Evolutionary conservation across 371 early-diverging fungal genomes (phyloP).

Genomic region (Capillidium rhysosporum): DNA sequence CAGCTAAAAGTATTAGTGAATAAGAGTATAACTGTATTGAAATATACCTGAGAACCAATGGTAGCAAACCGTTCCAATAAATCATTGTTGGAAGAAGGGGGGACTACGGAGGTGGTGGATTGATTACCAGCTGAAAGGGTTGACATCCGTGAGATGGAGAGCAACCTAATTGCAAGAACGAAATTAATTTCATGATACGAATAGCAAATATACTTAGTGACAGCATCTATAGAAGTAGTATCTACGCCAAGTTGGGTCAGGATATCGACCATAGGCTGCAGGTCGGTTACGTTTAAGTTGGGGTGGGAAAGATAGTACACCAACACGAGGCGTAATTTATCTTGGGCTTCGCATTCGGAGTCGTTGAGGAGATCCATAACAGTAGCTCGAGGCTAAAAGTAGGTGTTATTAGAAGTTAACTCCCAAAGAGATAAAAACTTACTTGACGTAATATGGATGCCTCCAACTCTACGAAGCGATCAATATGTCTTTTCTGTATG

Average conservation of each 20-base stretch:
- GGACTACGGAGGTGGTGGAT: constrained; percentile 10
- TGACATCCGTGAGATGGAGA: constrained; percentile 44
- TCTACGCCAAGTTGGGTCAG: constrained; percentile 54
- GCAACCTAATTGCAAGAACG: constrained; percentile 22
- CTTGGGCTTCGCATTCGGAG: constrained; percentile 23
- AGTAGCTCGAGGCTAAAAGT: neutral
- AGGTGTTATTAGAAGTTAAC: neutral
- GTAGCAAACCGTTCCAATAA: constrained; percentile 50
- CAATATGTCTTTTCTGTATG: constrained; percentile 90
- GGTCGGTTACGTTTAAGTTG: constrained; percentile 31
- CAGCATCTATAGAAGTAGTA: constrained; percentile 47
- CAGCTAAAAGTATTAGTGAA: constrained; percentile 11
- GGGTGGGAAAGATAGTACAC: constrained; percentile 53
- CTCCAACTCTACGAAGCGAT: constrained; percentile 88
- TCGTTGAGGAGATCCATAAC: constrained; percentile 10
- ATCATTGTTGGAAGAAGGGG: constrained; percentile 26
- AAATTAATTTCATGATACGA: neutral
- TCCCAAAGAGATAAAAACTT: constrained; percentile 7
- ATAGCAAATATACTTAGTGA: constrained; percentile 36
- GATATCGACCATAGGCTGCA: constrained; percentile 64
- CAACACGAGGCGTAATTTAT: constrained; percentile 81
- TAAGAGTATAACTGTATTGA: neutral
- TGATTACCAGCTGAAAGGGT: constrained; percentile 26
- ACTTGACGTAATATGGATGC: constrained; percentile 48
- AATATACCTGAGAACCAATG: constrained; percentile 58